These are phyloP conservation scores for Penstemon barbatus DNA, from an alignment of 257 asterid species.

Conservation along the genomic window DNA sequence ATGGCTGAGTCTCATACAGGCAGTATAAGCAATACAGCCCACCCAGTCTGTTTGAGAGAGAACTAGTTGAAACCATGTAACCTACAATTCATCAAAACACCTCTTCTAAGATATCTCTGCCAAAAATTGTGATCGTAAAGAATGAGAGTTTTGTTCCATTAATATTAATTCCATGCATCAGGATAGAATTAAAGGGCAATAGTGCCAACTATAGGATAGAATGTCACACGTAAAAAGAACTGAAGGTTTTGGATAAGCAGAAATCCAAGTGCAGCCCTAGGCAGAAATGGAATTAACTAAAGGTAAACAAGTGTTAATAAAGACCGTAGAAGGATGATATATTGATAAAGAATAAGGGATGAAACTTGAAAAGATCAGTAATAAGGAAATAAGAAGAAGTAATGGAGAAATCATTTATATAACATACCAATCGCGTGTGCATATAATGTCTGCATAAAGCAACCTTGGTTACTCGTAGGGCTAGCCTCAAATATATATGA, in stretches of 20 bases:
- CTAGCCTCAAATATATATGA: constrained; percentile 78
- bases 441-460: constrained; percentile 87
- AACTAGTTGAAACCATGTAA: constrained; percentile 48
- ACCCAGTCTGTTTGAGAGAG: constrained; percentile 67
- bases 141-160: neutral
- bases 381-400: neutral
- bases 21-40: constrained; percentile 83
- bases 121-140: constrained; percentile 7
- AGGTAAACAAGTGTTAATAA: constrained; percentile 11
- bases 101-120: neutral
- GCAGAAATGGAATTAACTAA: neutral
- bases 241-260: constrained; percentile 7
- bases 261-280: constrained; percentile 10
- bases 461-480: constrained; percentile 74
- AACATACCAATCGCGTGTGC: constrained; percentile 63
- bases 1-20: constrained; percentile 19
- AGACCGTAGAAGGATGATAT: neutral
- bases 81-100: constrained; percentile 44
- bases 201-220: neutral
- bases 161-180: constrained; percentile 19
- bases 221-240: neutral
- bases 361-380: neutral
- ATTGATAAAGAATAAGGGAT: constrained; percentile 1
- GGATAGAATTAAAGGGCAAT: neutral
- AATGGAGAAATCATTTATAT: constrained; percentile 5